Evolutionary conservation across 257 asterid genomes (phyloP), one percentile per base, ranked within the genome.

Genomic region (Jasminum sambac): DNA sequence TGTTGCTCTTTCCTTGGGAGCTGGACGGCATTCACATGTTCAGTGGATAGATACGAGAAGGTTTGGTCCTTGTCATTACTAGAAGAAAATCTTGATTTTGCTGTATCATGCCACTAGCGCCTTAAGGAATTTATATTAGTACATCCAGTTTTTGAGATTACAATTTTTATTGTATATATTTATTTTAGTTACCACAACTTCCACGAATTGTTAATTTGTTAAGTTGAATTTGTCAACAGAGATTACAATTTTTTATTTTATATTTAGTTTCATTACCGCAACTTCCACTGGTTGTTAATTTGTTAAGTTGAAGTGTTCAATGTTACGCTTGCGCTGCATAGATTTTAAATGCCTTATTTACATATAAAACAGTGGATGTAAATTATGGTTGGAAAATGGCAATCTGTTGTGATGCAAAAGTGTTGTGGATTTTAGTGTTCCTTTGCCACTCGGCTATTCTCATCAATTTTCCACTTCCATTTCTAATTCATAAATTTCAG

Each of bases 1-100:
- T 74, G 77, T 55, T 67, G 84, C 87, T 76, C 85, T 84, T 76
- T 71, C 78, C 34, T 78, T 94, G 79, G 81, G 81, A 80, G 83
- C 95, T 73, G 96, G 95, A 63, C 80, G 75, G 57, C 97, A 91
- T 75, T 89, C 96, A 69, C 83, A 89, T 83, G 82, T 94, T 71
- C 95, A 82, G 57, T 91, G 96, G 96, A 89, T 86, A 79, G 96
- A 94, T 81, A 85, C 85, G 68, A 79, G 80, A 73, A 94, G 96
- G 98, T 93, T 79, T 66, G 76, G 70, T 70, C 70, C 60, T 57
- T 71, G 60, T 58, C n/a, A n/a, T 21, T 72, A 17, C 19, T 36
- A 30, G 57, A 42, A 64, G 24, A 64, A 24, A 65, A 5, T 44
- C 38, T 74, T 67, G 58, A 46, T 52, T 25, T 64, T 8, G 14